phyloP scores from a whole-genome alignment of 2,329 filamentous ascomycete genomes.

The Rhynchosporium secalis region DNA sequence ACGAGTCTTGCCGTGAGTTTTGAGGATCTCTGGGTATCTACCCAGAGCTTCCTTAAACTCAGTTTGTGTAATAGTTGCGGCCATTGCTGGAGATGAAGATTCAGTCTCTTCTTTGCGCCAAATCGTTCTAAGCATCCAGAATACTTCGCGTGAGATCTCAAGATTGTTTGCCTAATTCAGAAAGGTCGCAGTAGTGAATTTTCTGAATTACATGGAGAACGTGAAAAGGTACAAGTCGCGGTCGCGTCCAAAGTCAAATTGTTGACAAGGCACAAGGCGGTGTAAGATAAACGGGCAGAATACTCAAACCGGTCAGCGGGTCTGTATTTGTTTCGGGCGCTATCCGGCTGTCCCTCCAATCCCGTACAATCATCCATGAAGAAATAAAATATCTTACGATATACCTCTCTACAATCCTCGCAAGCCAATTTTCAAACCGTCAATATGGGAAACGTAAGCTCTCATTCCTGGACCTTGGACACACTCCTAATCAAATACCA shows the following conservation, averaged over 20 bases:
- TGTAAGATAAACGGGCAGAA: background rate
- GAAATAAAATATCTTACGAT: background rate
- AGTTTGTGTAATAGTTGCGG: conserved; percentile 30
- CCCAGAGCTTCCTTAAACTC: conserved; percentile 37
- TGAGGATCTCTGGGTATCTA: conserved; percentile 34
- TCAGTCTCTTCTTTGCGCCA: conserved; percentile 22
- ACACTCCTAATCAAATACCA: conserved; percentile 35
- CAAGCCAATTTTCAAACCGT: conserved; percentile 8
- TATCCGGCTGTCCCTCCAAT: conserved; percentile 14
- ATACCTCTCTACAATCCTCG: background rate
- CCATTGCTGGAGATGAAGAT: conserved; percentile 27
- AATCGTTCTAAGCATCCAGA: conserved; percentile 26
- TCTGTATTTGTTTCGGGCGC: conserved; percentile 11
- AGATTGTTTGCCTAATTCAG: conserved; percentile 7
- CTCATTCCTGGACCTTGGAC: background rate
- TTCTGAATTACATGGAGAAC: conserved; percentile 1
- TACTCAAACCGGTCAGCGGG: background rate
- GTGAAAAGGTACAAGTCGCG: background rate
- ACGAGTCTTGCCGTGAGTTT: conserved; percentile 31
- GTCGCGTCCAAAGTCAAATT: conserved; percentile 4
- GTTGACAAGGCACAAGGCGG: conserved; percentile 2
- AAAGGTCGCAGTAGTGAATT: conserved; percentile 27
- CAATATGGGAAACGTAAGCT: conserved; percentile 37
- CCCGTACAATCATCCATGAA: background rate
- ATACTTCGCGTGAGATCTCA: conserved; percentile 8